Evolutionary conservation across 2,329 filamentous ascomycete species (phyloP).

Genomic region (Alternaria brassicae): DNA sequence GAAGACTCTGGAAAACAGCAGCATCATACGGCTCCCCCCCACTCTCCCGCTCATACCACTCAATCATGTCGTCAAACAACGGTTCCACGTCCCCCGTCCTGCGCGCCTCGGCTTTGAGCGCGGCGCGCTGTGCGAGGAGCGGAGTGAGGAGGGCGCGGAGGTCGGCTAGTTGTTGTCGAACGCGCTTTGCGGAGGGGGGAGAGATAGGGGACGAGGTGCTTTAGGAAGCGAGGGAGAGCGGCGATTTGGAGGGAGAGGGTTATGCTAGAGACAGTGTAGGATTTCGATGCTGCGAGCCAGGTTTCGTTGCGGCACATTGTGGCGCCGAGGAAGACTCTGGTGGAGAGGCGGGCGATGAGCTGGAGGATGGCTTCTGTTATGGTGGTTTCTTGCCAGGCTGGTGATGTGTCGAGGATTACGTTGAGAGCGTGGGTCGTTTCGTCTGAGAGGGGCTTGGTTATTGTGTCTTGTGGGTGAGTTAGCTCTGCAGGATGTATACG

Average conservation of each 20-base stretch:
- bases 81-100: background rate
- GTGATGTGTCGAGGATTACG: background rate
- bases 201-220: background rate
- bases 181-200: background rate
- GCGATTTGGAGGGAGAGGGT: background rate
- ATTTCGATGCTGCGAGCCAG: slow-evolving; percentile 48
- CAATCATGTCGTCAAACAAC: background rate
- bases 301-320: slow-evolving; percentile 47
- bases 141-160: background rate
- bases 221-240: background rate
- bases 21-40: background rate
- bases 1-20: background rate
- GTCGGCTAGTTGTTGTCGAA: background rate
- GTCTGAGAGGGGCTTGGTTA: background rate
- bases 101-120: background rate
- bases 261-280: slow-evolving; percentile 35
- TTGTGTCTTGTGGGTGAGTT: background rate
- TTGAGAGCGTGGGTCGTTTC: background rate
- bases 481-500: background rate
- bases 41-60: background rate
- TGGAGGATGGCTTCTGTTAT: background rate
- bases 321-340: slow-evolving; percentile 46
- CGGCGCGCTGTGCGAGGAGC: background rate
- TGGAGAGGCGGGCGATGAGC: slow-evolving; percentile 4
- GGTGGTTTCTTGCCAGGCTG: background rate